Percentiles rank a stretch among this genome's conserved stretches.
Conservation (phyloP, 1,284 basidiomycete genomes). For the Peniophora sp. region DNA sequence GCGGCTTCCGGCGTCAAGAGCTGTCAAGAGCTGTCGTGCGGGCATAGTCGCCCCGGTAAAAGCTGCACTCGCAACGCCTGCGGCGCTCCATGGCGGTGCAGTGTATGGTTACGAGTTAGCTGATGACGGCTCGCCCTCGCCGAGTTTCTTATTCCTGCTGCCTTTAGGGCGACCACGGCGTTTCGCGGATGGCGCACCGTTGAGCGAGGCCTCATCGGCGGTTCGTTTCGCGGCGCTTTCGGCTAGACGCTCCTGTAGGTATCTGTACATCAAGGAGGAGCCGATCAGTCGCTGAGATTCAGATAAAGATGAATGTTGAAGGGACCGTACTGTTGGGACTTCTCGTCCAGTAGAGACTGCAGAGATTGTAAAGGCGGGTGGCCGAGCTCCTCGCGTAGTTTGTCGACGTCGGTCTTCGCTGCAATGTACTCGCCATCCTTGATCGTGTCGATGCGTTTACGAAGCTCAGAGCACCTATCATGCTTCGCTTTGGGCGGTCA, state of each 20-base stretch:
- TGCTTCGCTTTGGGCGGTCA: background rate
- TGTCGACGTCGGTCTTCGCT: conserved; percentile 69
- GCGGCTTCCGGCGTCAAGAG: too few species aligned
- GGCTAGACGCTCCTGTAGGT: conserved; percentile 28
- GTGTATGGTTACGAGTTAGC: background rate
- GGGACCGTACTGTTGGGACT: conserved; percentile 53
- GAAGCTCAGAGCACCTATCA: conserved; percentile 53
- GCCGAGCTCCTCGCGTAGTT: conserved; percentile 63
- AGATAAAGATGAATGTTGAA: background rate
- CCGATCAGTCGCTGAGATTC: background rate
- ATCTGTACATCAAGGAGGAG: conserved; percentile 17
- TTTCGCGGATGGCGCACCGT: conserved; percentile 25
- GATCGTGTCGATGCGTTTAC: conserved; percentile 52
- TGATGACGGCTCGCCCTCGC: background rate
- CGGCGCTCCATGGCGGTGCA: too few species aligned
- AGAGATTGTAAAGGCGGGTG: conserved; percentile 62
- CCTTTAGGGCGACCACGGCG: conserved; percentile 37
- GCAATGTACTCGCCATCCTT: conserved; percentile 67
- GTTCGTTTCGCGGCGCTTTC: conserved; percentile 19
- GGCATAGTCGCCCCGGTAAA: too few species aligned
- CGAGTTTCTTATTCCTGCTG: conserved; percentile 31
- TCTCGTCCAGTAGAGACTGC: conserved; percentile 66
- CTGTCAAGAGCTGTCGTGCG: too few species aligned
- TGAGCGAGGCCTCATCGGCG: conserved; percentile 18
- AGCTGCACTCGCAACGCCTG: too few species aligned